Evolutionary conservation across 2,329 filamentous ascomycete species (phyloP).

Genomic region (Scopulariopsis brevicaulis): DNA sequence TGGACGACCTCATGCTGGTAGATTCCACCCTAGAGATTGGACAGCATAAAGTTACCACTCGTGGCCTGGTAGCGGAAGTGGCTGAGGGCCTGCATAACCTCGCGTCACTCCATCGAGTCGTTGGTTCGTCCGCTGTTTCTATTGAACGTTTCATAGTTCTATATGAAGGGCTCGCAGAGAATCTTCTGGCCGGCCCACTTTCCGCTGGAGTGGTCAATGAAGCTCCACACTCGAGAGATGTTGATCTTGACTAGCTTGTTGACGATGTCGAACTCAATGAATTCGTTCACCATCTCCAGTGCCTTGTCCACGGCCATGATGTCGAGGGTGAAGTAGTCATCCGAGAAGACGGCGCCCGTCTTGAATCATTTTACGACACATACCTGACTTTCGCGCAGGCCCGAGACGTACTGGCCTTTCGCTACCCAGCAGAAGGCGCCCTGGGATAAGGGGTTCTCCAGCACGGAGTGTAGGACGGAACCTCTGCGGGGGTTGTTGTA

Average conservation of each 20-base stretch:
- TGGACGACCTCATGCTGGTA: background rate
- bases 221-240: background rate
- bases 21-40: background rate
- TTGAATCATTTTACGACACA: background rate
- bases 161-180: background rate
- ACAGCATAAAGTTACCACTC: background rate
- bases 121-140: background rate
- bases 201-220: background rate
- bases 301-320: background rate
- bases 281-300: background rate
- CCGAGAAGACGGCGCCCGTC: background rate
- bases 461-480: too few species aligned
- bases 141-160: background rate
- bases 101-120: background rate
- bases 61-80: background rate
- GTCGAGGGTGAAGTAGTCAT: background rate
- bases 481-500: too few species aligned
- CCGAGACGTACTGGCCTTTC: too few species aligned
- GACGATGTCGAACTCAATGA: background rate
- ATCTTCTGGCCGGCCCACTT: background rate
- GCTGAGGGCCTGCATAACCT: background rate
- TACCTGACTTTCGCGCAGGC: too few species aligned
- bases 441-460: too few species aligned
- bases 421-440: too few species aligned
- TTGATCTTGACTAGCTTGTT: background rate